Percentiles rank a stretch among this genome's conserved stretches.
Evolutionary conservation across 2,329 filamentous ascomycete genomes (phyloP).

Genomic region (Epicoccum sorghinum): DNA sequence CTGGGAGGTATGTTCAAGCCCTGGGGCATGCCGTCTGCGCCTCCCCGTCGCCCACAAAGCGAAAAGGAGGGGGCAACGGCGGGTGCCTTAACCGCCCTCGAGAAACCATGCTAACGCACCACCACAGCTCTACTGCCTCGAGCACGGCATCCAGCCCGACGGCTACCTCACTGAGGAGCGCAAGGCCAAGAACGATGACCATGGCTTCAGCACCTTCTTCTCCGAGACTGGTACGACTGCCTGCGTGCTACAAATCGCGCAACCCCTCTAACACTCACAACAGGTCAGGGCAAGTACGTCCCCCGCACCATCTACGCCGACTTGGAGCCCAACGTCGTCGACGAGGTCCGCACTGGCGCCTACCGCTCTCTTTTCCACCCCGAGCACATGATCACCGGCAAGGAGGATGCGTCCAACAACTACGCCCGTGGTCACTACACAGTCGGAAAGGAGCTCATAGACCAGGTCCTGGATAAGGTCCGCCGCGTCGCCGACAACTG

Average conservation of each 20-base stretch:
- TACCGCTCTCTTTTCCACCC: conserved; percentile 98
- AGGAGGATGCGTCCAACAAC: conserved; percentile 99
- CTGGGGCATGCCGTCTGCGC: conserved; percentile 14
- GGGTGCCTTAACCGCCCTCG: conserved; percentile 37
- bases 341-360: conserved; percentile 96
- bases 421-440: conserved; percentile 99
- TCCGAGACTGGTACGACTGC: conserved; percentile 87
- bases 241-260: conserved; percentile 18
- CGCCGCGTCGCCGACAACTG: conserved; percentile 96
- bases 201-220: conserved; percentile 99
- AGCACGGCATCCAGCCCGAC: conserved; percentile 99
- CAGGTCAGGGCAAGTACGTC: conserved; percentile 98
- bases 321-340: conserved; percentile 99
- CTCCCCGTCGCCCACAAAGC: conserved; percentile 11
- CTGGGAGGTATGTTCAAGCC: conserved; percentile 88
- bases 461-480: conserved; percentile 96
- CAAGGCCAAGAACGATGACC: conserved; percentile 89
- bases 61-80: conserved; percentile 39
- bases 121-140: conserved; percentile 94
- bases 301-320: conserved; percentile 99
- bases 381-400: conserved; percentile 99
- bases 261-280: conserved; percentile 29
- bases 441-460: conserved; percentile 98
- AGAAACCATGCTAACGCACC: conserved; percentile 37
- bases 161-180: conserved; percentile 98